A percentile compares a stretch with the other conserved stretches of the same genome.
phyloP scores from a whole-genome alignment of 2,329 filamentous ascomycete genomes.

The Chrysoporthe puriensis region DNA sequence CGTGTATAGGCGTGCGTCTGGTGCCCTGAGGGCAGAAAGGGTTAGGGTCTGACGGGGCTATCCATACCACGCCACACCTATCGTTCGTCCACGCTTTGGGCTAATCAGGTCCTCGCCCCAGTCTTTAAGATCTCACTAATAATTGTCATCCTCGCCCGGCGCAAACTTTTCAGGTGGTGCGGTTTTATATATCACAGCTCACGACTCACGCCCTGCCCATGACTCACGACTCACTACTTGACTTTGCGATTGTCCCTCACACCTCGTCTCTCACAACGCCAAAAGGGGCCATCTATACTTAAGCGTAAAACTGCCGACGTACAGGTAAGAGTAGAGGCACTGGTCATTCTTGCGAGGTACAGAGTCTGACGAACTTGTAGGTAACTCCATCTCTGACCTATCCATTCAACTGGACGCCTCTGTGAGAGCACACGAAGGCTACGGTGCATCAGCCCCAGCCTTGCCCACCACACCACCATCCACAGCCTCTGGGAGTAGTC shows the following conservation, averaged over 20 bases:
- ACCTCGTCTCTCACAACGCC: neutral
- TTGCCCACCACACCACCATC: neutral
- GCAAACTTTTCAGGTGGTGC: conserved; percentile 8
- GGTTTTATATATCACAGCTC: conserved; percentile 9
- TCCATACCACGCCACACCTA: too few relatives aligned
- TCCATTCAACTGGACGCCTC: neutral
- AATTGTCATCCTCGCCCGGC: neutral
- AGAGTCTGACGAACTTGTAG: neutral
- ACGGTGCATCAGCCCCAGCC: neutral
- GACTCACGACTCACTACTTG: neutral
- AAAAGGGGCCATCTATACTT: neutral
- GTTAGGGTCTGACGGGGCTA: too few relatives aligned
- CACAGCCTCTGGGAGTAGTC: neutral
- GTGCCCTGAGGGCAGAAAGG: too few relatives aligned
- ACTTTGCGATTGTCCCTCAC: neutral
- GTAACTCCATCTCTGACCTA: neutral
- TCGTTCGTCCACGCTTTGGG: too few relatives aligned
- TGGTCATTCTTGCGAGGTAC: neutral
- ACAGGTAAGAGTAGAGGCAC: neutral
- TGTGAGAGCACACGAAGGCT: neutral
- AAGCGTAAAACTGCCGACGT: neutral
- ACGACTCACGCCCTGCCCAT: neutral
- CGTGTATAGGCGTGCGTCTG: too few relatives aligned
- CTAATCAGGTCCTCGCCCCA: too few relatives aligned
- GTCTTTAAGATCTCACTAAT: too few relatives aligned